A percentile compares a stretch with the other conserved stretches of the same genome.
phyloP scores from a whole-genome alignment of 768 basidiomycete species.

The Solioccasus polychromus region DNA sequence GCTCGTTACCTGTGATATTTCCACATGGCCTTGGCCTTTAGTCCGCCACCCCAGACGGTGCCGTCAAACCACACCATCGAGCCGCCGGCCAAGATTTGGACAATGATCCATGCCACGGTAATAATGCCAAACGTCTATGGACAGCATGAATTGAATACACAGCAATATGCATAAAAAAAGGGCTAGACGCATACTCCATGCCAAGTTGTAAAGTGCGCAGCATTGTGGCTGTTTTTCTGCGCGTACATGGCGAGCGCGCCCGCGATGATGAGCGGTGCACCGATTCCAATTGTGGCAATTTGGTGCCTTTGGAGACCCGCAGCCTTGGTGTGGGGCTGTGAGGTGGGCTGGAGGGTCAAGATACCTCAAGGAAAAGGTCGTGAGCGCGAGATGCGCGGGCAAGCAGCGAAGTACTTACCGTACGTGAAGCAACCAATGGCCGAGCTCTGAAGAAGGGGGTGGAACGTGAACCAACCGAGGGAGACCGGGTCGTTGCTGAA shows the following conservation, averaged over 20 bases:
- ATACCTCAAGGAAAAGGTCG: constrained; percentile 46
- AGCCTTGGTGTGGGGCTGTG: constrained; percentile 60
- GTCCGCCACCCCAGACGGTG: constrained; percentile 64
- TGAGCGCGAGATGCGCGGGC: neutral
- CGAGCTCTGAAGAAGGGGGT: constrained; percentile 61
- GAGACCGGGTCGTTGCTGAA: constrained; percentile 43
- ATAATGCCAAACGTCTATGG: constrained; percentile 62
- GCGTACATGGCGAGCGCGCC: constrained; percentile 62
- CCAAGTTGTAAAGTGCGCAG: constrained; percentile 67
- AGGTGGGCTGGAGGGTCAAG: constrained; percentile 72
- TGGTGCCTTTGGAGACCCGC: constrained; percentile 73
- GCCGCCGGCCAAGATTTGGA: constrained; percentile 62
- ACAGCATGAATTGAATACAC: neutral
- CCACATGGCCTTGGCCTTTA: constrained; percentile 72
- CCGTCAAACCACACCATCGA: constrained; percentile 80
- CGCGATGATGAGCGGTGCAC: constrained; percentile 53
- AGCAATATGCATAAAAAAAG: neutral
- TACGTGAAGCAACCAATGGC: constrained; percentile 56
- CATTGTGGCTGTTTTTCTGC: constrained; percentile 53
- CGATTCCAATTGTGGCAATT: constrained; percentile 51
- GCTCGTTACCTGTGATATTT: constrained; percentile 71
- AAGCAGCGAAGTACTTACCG: constrained; percentile 40
- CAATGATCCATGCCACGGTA: constrained; percentile 55
- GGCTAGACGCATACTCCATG: constrained; percentile 54
- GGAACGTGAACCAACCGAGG: constrained; percentile 62